A percentile compares a stretch with the other conserved stretches of the same genome.
Conservation (phyloP, 129 eudicot species). For the Pulicaria dysenterica region DNA sequence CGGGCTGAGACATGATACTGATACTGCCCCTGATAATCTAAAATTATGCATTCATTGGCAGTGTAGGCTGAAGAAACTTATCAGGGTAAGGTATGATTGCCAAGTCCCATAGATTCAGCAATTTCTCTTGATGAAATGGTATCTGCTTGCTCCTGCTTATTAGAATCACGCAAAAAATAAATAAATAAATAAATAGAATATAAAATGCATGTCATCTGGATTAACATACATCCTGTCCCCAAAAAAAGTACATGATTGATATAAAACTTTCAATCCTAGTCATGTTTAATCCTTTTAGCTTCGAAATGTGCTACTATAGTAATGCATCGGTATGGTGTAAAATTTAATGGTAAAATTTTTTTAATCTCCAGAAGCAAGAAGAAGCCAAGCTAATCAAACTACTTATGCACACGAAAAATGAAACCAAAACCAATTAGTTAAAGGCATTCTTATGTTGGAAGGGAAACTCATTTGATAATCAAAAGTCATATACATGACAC, state of each 20-base stretch:
- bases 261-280: slow-evolving; percentile 4
- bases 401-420: neutral
- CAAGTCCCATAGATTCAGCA: slow-evolving; percentile 89
- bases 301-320: neutral
- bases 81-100: slow-evolving; percentile 73
- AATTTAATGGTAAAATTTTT: neutral
- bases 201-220: neutral
- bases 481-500: neutral
- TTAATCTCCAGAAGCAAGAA: neutral
- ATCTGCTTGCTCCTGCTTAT: slow-evolving; percentile 86
- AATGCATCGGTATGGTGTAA: neutral
- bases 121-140: slow-evolving; percentile 67
- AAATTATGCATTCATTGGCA: too few species aligned
- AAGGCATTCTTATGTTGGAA: too few species aligned
- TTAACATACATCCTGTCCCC: neutral
- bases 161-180: neutral
- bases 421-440: neutral
- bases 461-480: neutral
- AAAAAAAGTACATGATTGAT: neutral
- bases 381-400: neutral
- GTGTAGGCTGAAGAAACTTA: slow-evolving; percentile 6
- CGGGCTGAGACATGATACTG: too few species aligned
- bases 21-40: too few species aligned
- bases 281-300: neutral
- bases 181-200: neutral